Conservation (phyloP, 495 filamentous ascomycete genomes). For the Neurospora sp. region DNA sequence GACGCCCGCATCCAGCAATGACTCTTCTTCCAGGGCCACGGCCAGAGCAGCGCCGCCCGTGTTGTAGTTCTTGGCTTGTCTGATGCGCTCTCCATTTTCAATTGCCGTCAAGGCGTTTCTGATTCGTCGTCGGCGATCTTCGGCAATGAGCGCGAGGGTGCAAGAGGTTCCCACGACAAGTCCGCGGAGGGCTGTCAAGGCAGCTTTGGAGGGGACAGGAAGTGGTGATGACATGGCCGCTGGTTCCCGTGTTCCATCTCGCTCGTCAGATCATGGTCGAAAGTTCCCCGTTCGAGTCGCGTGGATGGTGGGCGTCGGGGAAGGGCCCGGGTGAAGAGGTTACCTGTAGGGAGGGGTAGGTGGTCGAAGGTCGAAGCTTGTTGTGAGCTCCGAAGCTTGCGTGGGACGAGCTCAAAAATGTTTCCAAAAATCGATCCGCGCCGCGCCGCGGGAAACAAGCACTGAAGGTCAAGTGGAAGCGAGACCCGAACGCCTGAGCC, state of each 20-base stretch:
- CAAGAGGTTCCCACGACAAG: constrained; percentile 44
- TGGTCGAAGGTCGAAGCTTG: not conserved
- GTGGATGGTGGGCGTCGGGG: not conserved
- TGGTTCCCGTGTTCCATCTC: constrained; percentile 13
- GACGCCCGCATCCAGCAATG: constrained; percentile 9
- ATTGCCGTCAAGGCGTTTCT: constrained; percentile 33
- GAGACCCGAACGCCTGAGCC: not conserved
- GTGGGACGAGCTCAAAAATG: not conserved
- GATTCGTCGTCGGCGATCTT: constrained; percentile 44
- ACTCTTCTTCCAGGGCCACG: constrained; percentile 41
- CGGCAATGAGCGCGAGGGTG: constrained; percentile 41
- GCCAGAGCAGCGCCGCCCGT: constrained; percentile 21
- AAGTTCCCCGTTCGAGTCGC: not conserved
- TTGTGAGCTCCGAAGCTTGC: not conserved
- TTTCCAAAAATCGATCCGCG: not conserved
- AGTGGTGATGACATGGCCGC: constrained; percentile 32
- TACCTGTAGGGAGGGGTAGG: not conserved
- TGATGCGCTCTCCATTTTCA: constrained; percentile 38
- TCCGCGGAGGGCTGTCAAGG: constrained; percentile 41
- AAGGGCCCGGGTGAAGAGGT: not conserved
- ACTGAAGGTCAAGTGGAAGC: not conserved
- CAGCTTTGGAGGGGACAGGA: constrained; percentile 44
- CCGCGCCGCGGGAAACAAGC: not conserved
- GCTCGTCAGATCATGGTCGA: constrained; percentile 16
- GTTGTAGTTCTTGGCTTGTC: constrained; percentile 32